These are phyloP conservation scores for Hypoxylon sp. DNA, from an alignment of 2,329 filamentous ascomycete species.

Conservation along the genomic window DNA sequence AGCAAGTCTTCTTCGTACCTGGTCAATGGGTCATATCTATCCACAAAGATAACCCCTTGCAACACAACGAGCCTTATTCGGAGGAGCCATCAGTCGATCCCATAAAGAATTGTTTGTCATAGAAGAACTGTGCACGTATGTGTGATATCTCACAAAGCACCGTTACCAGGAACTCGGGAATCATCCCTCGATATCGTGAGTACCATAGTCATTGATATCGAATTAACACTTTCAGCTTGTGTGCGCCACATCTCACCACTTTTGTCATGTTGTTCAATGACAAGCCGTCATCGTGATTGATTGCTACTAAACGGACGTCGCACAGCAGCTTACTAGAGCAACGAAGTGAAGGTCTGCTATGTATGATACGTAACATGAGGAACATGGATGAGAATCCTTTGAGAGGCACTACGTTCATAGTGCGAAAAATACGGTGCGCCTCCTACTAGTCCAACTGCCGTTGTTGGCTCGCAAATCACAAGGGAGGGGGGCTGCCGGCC, in stretches of 20 bases:
- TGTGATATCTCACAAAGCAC: slow-evolving; percentile 21
- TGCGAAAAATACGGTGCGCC: slow-evolving; percentile 38
- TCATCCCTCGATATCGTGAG: slow-evolving; percentile 2
- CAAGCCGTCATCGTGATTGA: slow-evolving; percentile 37
- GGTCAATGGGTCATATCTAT: slow-evolving; percentile 10
- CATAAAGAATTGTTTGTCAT: slow-evolving; percentile 14
- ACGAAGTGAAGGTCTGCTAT: slow-evolving; percentile 18
- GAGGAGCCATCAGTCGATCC: background rate
- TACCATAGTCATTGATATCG: slow-evolving; percentile 13
- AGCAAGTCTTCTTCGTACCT: slow-evolving; percentile 40
- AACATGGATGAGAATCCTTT: slow-evolving; percentile 42
- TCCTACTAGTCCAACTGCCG: slow-evolving; percentile 35
- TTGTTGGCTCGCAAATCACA: slow-evolving; percentile 37
- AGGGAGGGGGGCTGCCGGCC: slow-evolving; percentile 31
- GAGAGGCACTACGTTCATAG: slow-evolving; percentile 27
- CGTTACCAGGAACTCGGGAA: slow-evolving; percentile 35
- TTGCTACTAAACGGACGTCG: slow-evolving; percentile 36
- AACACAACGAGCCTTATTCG: slow-evolving; percentile 3
- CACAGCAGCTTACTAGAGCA: slow-evolving; percentile 43
- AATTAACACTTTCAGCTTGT: slow-evolving; percentile 14
- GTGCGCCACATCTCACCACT: slow-evolving; percentile 29
- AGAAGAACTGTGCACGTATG: slow-evolving; percentile 11
- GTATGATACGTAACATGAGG: slow-evolving; percentile 42
- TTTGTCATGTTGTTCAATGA: slow-evolving; percentile 24
- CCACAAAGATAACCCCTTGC: slow-evolving; percentile 1